These are phyloP conservation scores for Globisporangium rhizosaccharum DNA, from an alignment of 352 stramenopile species.

Conservation along the genomic window DNA sequence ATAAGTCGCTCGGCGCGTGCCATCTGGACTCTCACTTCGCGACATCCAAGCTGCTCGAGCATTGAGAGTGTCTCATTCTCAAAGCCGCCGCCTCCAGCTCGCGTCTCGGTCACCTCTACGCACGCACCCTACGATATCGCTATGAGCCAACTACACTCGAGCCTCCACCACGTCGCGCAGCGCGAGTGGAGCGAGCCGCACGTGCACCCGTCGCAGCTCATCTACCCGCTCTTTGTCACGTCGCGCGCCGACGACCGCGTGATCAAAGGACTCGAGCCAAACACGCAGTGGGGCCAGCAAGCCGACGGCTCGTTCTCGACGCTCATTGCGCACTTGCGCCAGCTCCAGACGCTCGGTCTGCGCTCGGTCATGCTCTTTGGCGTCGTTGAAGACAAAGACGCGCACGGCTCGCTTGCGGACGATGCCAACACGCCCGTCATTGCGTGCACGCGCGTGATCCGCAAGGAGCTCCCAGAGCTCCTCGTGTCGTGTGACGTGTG, in stretches of 20 bases:
- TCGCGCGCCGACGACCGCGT: slow-evolving; percentile 52
- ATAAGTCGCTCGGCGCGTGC: no score
- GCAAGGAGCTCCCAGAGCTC: slow-evolving; percentile 61
- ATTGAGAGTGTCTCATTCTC: no score
- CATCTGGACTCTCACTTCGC: no score
- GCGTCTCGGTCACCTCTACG: not conserved
- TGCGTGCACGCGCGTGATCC: slow-evolving; percentile 54
- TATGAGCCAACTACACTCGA: slow-evolving; percentile 57
- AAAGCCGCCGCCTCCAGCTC: no score
- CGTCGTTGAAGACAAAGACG: slow-evolving; percentile 83
- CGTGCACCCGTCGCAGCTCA: slow-evolving; percentile 84
- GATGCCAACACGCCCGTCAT: slow-evolving; percentile 76
- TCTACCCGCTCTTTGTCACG: slow-evolving; percentile 89
- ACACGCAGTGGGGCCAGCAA: slow-evolving; percentile 80
- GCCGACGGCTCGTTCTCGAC: slow-evolving; percentile 59
- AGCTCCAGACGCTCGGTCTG: slow-evolving; percentile 67
- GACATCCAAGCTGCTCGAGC: no score
- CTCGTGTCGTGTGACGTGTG: slow-evolving; percentile 86
- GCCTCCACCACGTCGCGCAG: slow-evolving; percentile 75
- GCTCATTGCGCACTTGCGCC: slow-evolving; percentile 67
- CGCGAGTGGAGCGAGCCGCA: slow-evolving; percentile 85
- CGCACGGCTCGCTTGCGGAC: slow-evolving; percentile 66
- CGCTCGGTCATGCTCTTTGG: slow-evolving; percentile 87
- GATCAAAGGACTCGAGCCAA: slow-evolving; percentile 78
- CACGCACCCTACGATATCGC: not conserved